Base-by-base conservation (phyloP, 768 basidiomycete genomes). In the Collybia nuda region DNA sequence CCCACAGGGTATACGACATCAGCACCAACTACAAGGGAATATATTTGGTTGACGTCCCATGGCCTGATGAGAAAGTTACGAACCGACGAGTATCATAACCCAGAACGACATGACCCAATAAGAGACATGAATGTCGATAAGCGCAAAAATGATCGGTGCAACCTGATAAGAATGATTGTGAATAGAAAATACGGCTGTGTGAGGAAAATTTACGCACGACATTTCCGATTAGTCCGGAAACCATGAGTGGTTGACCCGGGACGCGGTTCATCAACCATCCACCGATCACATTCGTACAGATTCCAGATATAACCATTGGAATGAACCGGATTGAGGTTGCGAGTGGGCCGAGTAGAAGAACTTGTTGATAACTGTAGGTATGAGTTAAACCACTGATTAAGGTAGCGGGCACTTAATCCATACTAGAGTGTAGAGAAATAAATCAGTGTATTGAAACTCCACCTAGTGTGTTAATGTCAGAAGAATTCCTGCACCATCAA, bases 81-180 rank as follows among this genome's bases (percentile, higher is more conserved):
- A 29, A 45, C 44, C 18, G n/a, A 35, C 36, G 36, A 45, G 44
- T 4, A 45, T 45, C 44, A 45, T 35, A 11, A 45, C 44, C 44
- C 44, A 45, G 23, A 45, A 45, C 35, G 44, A 35, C 18, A 45
- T 45, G n/a, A 41, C 23, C 44, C 44, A 45, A 15, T 45, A 45
- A 17, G 44, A 45, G 18, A 22, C 29, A 35, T 45, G 26, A 11
- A 45, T 32, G 17, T 45, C 8, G 44, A 35, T 24, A 21, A 41
- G 19, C 8, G 40, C 40, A 45, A 45, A 45, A 3, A 19, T 35
- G 32, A 35, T 19, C 29, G 44, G 29, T 21, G 44, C 44, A 29
- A 45, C 15, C 29, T 32, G 29, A 18, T 15, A 29, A 11, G n/a
- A 32, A 35, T 21, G 3, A 6, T 18, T 14, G 17, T 12, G 40